Percentiles rank a stretch among this genome's conserved stretches.
Evolutionary conservation across 352 stramenopile genomes (phyloP).

Genomic region (Discostella stelligera): DNA sequence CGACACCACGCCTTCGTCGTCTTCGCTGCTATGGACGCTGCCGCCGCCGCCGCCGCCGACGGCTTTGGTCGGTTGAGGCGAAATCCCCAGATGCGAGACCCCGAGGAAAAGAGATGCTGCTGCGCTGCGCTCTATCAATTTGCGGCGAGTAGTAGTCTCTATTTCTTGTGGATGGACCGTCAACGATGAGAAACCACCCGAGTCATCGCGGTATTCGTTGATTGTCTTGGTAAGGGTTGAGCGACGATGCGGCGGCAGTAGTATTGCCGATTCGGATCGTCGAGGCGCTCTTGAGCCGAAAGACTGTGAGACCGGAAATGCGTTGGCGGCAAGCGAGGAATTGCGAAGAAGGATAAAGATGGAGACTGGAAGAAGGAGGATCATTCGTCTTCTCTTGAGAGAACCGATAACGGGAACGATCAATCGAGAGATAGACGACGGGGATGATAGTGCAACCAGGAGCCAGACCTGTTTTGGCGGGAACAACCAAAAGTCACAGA

Average conservation of each 20-base stretch:
- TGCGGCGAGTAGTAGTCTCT: background rate
- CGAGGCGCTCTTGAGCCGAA: background rate
- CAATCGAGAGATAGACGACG: too few relatives aligned
- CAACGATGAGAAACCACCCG: background rate
- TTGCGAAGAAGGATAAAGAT: background rate
- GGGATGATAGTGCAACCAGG: too few relatives aligned
- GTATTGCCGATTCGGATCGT: background rate
- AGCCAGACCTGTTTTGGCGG: too few relatives aligned
- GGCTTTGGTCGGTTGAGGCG: background rate
- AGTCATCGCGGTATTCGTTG: background rate
- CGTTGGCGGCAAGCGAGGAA: background rate
- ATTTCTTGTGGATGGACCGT: background rate
- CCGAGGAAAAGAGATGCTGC: slow-evolving; percentile 4
- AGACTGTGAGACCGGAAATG: background rate
- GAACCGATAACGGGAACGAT: too few relatives aligned
- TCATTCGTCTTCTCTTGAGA: background rate
- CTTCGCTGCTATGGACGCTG: background rate
- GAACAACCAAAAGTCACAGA: too few relatives aligned
- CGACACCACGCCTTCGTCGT: slow-evolving; percentile 31
- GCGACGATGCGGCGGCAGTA: background rate
- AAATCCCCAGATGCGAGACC: background rate
- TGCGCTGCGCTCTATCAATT: background rate
- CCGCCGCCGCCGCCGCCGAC: background rate
- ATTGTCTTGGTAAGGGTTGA: too few relatives aligned
- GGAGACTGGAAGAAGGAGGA: background rate